Evolutionary conservation across 2,329 filamentous ascomycete species (phyloP).

Genomic region (Aspergillus sp.): DNA sequence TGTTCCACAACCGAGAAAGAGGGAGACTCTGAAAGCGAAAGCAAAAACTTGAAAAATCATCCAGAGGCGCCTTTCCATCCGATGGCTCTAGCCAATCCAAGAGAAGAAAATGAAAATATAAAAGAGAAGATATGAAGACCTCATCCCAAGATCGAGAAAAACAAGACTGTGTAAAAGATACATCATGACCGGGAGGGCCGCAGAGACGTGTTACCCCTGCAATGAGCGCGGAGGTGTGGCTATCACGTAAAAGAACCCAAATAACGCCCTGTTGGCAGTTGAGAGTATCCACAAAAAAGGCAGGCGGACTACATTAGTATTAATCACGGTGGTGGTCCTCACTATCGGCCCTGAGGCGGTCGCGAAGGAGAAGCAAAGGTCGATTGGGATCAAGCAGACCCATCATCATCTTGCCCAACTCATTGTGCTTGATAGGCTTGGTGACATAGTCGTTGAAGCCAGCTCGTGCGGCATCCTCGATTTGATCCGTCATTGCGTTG

Average conservation of each 20-base stretch:
- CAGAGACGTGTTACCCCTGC: background rate
- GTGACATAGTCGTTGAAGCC: constrained; percentile 54
- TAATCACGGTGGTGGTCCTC: constrained; percentile 20
- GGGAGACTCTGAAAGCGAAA: constrained; percentile 12
- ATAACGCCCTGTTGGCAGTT: background rate
- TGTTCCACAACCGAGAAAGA: constrained; percentile 12
- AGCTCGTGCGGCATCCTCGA: constrained; percentile 48
- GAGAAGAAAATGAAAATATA: background rate
- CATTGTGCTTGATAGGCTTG: constrained; percentile 53
- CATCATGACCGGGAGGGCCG: constrained; percentile 11
- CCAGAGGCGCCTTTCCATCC: constrained; percentile 24
- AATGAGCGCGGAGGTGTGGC: background rate
- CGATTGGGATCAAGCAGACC: constrained; percentile 46
- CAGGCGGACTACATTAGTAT: constrained; percentile 11
- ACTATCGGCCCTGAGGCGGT: constrained; percentile 34
- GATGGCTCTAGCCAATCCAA: constrained; percentile 17
- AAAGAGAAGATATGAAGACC: background rate
- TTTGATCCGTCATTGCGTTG: constrained; percentile 53
- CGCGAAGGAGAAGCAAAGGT: constrained; percentile 46
- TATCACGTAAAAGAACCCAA: background rate
- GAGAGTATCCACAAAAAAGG: background rate
- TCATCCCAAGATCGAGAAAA: constrained; percentile 18
- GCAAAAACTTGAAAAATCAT: constrained; percentile 18
- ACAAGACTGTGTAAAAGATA: constrained; percentile 16
- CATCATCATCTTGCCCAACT: constrained; percentile 54